These are phyloP conservation scores for Actinomortierella wolfii DNA, from an alignment of 371 early-diverging fungal species.

Conservation along the genomic window DNA sequence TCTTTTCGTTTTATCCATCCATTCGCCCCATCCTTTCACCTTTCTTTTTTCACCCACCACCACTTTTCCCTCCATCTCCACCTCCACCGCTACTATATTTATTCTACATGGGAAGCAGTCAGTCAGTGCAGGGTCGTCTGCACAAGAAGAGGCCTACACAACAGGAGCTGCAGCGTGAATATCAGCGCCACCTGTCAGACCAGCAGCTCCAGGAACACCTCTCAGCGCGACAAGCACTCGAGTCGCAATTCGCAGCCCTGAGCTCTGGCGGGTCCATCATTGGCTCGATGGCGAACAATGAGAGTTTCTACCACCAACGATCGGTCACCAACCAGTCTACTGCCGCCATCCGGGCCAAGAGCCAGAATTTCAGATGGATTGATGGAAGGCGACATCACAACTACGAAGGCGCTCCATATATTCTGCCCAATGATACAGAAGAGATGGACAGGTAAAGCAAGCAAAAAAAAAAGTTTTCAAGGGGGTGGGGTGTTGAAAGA, in stretches of 20 bases:
- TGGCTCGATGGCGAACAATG: conserved; percentile 43
- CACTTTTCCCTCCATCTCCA: too few species aligned
- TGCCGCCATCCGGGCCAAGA: conserved; percentile 3
- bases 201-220: conserved; percentile 34
- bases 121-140: conserved; percentile 25
- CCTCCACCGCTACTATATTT: neutral
- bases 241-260: conserved; percentile 17
- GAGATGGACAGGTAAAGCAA: conserved; percentile 44
- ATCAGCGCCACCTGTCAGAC: conserved; percentile 38
- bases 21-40: too few species aligned
- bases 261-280: conserved; percentile 25
- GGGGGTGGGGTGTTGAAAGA: too few species aligned
- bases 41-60: too few species aligned
- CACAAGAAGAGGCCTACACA: conserved; percentile 39
- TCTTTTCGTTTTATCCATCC: too few species aligned
- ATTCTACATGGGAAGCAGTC: conserved; percentile 29
- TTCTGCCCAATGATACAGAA: conserved; percentile 59
- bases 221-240: conserved; percentile 30
- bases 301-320: conserved; percentile 41
- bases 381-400: conserved; percentile 57
- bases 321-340: conserved; percentile 17
- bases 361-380: conserved; percentile 46
- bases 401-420: conserved; percentile 48
- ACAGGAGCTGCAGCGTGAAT: conserved; percentile 40
- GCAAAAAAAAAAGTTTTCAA: too few species aligned